Conservation (phyloP, 2,329 filamentous ascomycete genomes). For the Curvularia sp. region DNA sequence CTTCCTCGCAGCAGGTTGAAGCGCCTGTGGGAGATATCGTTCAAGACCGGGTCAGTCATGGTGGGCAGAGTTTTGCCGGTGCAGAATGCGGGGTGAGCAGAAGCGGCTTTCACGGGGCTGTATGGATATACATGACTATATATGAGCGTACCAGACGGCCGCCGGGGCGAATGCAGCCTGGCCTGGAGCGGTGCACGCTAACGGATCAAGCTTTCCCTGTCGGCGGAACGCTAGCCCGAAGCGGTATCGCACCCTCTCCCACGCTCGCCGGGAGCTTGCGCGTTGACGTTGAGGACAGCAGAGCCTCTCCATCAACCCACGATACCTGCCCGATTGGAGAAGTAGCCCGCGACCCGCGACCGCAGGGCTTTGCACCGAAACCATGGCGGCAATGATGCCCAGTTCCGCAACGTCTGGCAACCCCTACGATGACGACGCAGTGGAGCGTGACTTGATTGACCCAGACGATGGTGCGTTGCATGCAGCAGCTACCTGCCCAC, state of each 20-base stretch:
- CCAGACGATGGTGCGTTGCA: slow-evolving; percentile 58
- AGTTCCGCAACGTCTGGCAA: slow-evolving; percentile 49
- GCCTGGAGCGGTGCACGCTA: slow-evolving; percentile 25
- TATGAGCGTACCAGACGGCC: slow-evolving; percentile 23
- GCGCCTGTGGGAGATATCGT: slow-evolving; percentile 92
- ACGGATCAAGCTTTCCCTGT: slow-evolving; percentile 30
- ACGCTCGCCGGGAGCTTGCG: slow-evolving; percentile 22
- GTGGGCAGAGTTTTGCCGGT: slow-evolving; percentile 17
- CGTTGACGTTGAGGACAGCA: slow-evolving; percentile 29
- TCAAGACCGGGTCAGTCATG: slow-evolving; percentile 65
- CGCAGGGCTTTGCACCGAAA: slow-evolving; percentile 33
- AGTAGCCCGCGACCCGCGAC: slow-evolving; percentile 33
- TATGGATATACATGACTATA: slow-evolving; percentile 13
- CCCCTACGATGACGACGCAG: slow-evolving; percentile 55
- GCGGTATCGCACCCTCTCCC: slow-evolving; percentile 28
- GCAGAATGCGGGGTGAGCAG: slow-evolving; percentile 10
- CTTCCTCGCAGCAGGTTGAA: slow-evolving; percentile 90
- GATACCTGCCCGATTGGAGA: slow-evolving; percentile 35
- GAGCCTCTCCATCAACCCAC: slow-evolving; percentile 43
- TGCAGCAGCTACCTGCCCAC: slow-evolving; percentile 17
- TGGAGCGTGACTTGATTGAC: slow-evolving; percentile 60
- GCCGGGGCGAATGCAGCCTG: slow-evolving; percentile 33
- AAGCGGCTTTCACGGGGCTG: background rate
- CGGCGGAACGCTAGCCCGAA: slow-evolving; percentile 34
- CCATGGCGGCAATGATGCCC: slow-evolving; percentile 57